Base-by-base conservation (phyloP, 164 flowering plant species). In the Vitis amurensis region DNA sequence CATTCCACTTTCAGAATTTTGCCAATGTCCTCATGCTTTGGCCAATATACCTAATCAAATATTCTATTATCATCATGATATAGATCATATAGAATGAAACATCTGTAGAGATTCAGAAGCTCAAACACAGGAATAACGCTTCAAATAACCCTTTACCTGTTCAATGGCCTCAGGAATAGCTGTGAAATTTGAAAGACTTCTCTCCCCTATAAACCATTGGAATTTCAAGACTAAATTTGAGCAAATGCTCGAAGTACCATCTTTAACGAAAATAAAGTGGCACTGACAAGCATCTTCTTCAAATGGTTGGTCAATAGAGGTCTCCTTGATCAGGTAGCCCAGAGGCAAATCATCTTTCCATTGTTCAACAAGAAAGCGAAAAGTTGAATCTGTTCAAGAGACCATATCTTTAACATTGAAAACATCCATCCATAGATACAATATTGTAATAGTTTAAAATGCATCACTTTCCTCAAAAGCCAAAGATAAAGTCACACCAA, bases 271-370 rank as follows among this genome's bases (percentile, higher is more conserved):
- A 66, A 73, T 55, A 76, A 96, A 93, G 79, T 89, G 95, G 78
- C 97, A 93, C 73, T 69, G 81, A 69, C 97, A 93, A 77, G 87
- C 85, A 85, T 93, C 98, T 79, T 88, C 95, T 79, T 89, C 99
- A 82, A 80, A 90, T 68, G 99, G 99, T 53, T 74, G 75, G 76
- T 93, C 99, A 59, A 92, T 76, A 59, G 79, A 88, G 16, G 93
- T 97, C 74, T 89, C 91, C 79, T 88, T 88, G 16, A 96, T 83
- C 65, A 82, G 71, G 78, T 77, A 91, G 11, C 95, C 98, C 8
- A 88, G 81, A 71, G 98, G 99, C 55, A 92, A 81, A 53, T 83
- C 80, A 71, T 91, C 91, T 79, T 85, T 88, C 99, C 99, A 96
- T 71, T 83, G 85, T 71, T 91, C 91, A 64, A 82, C 63, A 51